These are phyloP conservation scores for Rhizophora apiculata DNA, from an alignment of 345 rosid genomes.

Conservation along the genomic window DNA sequence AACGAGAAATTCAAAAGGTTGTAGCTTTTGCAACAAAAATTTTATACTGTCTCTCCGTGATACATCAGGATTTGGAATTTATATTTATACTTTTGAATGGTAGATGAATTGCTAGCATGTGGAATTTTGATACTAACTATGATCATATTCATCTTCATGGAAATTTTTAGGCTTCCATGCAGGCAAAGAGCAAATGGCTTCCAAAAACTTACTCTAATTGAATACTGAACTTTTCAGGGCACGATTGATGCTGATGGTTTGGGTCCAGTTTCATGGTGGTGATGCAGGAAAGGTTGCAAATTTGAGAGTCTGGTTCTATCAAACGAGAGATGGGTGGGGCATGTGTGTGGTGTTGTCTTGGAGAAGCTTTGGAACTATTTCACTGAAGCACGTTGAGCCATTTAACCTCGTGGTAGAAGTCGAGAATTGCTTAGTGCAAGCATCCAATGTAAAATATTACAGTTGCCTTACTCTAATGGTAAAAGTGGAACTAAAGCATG, in stretches of 20 bases:
- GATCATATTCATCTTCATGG: background rate
- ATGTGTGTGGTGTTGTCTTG: background rate
- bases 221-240: slow-evolving; percentile 45
- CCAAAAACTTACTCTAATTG: background rate
- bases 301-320: background rate
- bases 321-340: background rate
- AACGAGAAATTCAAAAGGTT: too few species aligned
- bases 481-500: too few species aligned
- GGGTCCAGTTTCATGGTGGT: slow-evolving; percentile 83
- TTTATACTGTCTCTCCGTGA: too few species aligned
- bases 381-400: background rate
- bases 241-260: slow-evolving; percentile 64
- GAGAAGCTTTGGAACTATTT: background rate
- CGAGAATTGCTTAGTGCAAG: background rate
- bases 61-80: too few species aligned
- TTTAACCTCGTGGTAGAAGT: background rate
- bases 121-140: too few species aligned
- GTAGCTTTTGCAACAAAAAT: too few species aligned
- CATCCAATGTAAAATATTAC: background rate
- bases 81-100: too few species aligned
- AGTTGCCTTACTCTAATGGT: too few species aligned
- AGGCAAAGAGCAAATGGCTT: background rate
- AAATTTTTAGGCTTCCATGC: background rate
- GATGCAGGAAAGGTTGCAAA: slow-evolving; percentile 14
- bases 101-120: too few species aligned